phyloP scores from a whole-genome alignment of 306 rosid species.

The Medicago lupulina region DNA sequence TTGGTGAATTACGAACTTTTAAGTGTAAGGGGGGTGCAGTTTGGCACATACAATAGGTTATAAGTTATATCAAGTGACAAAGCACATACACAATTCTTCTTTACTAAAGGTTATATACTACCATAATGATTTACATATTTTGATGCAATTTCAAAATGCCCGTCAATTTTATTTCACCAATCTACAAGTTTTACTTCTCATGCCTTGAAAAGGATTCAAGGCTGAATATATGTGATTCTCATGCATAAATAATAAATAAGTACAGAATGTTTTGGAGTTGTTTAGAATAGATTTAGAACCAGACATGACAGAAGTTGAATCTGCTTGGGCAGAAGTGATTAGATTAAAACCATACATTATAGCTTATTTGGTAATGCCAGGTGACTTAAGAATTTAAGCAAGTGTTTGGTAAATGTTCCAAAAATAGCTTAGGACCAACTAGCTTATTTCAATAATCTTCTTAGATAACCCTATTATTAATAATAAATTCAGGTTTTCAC shows the following conservation, averaged over 20 bases:
- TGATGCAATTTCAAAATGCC: constrained; percentile 2
- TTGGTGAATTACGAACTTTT: neutral
- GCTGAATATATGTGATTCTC: neutral
- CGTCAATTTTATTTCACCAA: neutral
- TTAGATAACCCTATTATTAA: neutral
- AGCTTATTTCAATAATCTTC: neutral
- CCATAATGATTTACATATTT: constrained; percentile 11
- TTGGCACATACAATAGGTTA: neutral
- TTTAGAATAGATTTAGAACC: neutral
- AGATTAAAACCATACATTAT: neutral
- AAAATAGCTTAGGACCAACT: neutral
- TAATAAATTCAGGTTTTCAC: neutral
- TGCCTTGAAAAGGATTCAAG: neutral
- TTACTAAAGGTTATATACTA: neutral
- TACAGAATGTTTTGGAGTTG: neutral
- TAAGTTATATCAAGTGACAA: constrained; percentile 5
- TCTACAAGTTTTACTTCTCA: no score
- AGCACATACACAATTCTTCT: neutral
- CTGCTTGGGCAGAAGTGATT: neutral
- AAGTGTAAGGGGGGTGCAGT: neutral
- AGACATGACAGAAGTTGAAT: neutral
- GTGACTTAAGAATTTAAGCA: neutral
- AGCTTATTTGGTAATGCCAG: neutral
- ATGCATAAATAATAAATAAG: neutral
- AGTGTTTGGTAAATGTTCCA: neutral